Conservation (phyloP, 179 eudicot genomes). For the Silene coronaria region DNA sequence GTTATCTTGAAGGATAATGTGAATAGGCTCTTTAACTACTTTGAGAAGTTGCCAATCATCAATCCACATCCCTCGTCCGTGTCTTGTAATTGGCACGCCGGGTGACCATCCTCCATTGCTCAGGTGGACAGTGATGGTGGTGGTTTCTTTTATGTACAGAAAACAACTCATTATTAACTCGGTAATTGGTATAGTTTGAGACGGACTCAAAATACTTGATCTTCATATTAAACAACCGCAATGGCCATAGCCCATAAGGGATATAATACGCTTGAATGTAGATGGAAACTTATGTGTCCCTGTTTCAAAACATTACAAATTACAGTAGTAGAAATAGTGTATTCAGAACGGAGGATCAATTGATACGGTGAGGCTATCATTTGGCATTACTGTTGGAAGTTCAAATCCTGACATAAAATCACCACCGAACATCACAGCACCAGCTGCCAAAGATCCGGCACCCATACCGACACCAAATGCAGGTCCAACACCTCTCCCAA, state of each 20-base stretch:
- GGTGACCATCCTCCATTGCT: slow-evolving; percentile 4
- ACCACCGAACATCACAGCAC: slow-evolving; percentile 69
- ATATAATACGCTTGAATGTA: too few species aligned
- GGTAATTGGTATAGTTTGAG: background rate
- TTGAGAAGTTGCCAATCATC: slow-evolving; percentile 28
- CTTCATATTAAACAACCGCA: too few species aligned
- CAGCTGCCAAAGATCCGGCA: slow-evolving; percentile 74
- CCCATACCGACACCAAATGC: slow-evolving; percentile 69
- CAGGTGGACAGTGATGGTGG: background rate
- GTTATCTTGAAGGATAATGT: slow-evolving; percentile 25
- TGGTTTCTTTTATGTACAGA: slow-evolving; percentile 20
- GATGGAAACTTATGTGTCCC: too few species aligned
- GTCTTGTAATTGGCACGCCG: slow-evolving; percentile 20
- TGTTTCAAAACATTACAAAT: too few species aligned
- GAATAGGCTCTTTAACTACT: slow-evolving; percentile 22
- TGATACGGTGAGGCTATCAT: slow-evolving; percentile 39
- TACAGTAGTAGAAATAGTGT: too few species aligned
- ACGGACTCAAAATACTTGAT: too few species aligned
- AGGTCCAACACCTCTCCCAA: slow-evolving; percentile 36
- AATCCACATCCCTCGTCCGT: slow-evolving; percentile 23
- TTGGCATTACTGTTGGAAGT: slow-evolving; percentile 39
- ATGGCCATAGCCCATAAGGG: too few species aligned
- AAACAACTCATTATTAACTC: background rate
- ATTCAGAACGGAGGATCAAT: slow-evolving; percentile 40
- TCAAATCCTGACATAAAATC: slow-evolving; percentile 60